These are phyloP conservation scores for Aspergillus egyptiacus DNA, from an alignment of 495 filamentous ascomycete species.

Conservation along the genomic window DNA sequence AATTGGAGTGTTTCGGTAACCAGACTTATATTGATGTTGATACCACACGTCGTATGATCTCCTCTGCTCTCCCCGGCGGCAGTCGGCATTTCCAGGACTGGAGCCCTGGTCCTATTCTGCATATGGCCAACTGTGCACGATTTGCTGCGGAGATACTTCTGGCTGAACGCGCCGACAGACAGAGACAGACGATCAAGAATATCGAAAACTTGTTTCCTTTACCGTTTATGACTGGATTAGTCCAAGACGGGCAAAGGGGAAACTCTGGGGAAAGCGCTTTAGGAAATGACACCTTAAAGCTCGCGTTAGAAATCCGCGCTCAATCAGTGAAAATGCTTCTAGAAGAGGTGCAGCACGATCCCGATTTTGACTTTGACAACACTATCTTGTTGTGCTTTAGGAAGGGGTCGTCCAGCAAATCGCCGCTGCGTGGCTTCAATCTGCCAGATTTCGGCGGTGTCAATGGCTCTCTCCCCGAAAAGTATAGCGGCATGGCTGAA, in stretches of 20 bases:
- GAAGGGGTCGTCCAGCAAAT: slow-evolving; percentile 16
- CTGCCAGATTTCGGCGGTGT: slow-evolving; percentile 23
- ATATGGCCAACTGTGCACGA: slow-evolving; percentile 37
- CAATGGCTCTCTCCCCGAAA: slow-evolving; percentile 30
- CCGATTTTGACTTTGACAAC: slow-evolving; percentile 23
- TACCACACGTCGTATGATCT: slow-evolving; percentile 16
- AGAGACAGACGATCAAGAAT: slow-evolving; percentile 20
- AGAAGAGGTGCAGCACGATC: slow-evolving; percentile 23
- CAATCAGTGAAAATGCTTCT: slow-evolving; percentile 31
- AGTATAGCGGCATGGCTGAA: slow-evolving; percentile 24
- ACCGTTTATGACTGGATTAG: slow-evolving; percentile 28
- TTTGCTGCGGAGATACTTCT: slow-evolving; percentile 31
- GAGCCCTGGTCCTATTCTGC: slow-evolving; percentile 24
- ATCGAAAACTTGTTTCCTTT: slow-evolving; percentile 31
- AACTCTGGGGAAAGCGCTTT: slow-evolving; percentile 25
- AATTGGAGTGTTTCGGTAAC: slow-evolving; percentile 23
- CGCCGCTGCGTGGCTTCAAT: slow-evolving; percentile 32
- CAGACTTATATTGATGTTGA: slow-evolving; percentile 28
- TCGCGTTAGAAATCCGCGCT: slow-evolving; percentile 39
- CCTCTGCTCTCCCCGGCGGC: slow-evolving; percentile 11
- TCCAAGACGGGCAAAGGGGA: not conserved
- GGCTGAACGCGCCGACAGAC: slow-evolving; percentile 13
- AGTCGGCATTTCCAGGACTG: slow-evolving; percentile 15
- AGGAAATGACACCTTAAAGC: slow-evolving; percentile 26
- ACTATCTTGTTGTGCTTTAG: slow-evolving; percentile 28